A percentile compares a stretch with the other conserved stretches of the same genome.
Evolutionary conservation across 495 filamentous ascomycete species (phyloP).

Genomic region (Clohesyomyces aquaticus): DNA sequence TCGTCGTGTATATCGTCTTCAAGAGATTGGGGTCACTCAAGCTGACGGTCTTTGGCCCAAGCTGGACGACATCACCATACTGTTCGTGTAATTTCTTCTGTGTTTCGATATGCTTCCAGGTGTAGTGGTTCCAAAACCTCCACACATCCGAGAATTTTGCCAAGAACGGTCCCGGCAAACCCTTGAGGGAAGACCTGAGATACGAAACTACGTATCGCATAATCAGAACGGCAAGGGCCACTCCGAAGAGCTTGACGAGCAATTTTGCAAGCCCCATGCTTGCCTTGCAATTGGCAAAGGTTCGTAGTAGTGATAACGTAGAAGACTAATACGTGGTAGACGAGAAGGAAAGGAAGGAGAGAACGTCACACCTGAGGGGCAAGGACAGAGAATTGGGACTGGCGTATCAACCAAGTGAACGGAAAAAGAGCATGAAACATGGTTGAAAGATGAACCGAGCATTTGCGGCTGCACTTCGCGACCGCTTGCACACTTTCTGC

Average conservation of each 20-base stretch:
- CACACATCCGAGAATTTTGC: conserved; percentile 26
- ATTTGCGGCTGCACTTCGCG: too few relatives aligned
- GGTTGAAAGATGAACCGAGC: too few relatives aligned
- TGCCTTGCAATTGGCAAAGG: too few relatives aligned
- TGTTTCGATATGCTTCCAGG: conserved; percentile 22
- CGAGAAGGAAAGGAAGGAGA: too few relatives aligned
- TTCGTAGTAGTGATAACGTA: too few relatives aligned
- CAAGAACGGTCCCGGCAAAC: conserved; percentile 25
- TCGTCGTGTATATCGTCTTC: conserved; percentile 19
- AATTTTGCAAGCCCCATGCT: conserved; percentile 5
- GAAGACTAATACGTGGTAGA: too few relatives aligned
- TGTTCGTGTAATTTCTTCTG: conserved; percentile 19
- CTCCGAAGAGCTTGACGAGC: conserved; percentile 1
- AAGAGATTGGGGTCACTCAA: conserved; percentile 15
- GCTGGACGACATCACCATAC: conserved; percentile 15
- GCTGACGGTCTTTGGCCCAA: conserved; percentile 28
- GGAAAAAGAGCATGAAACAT: too few relatives aligned
- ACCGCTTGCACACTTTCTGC: too few relatives aligned
- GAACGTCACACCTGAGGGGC: too few relatives aligned
- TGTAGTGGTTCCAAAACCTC: conserved; percentile 23
- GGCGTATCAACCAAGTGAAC: too few relatives aligned
- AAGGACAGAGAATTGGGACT: too few relatives aligned
- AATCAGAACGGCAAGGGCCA: conserved; percentile 4
- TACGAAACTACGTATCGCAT: conserved; percentile 9
- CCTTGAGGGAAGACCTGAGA: conserved; percentile 21